A percentile compares a stretch with the other conserved stretches of the same genome.
phyloP scores from a whole-genome alignment of 805 yeast species.

The Myxozyma sirexii region DNA sequence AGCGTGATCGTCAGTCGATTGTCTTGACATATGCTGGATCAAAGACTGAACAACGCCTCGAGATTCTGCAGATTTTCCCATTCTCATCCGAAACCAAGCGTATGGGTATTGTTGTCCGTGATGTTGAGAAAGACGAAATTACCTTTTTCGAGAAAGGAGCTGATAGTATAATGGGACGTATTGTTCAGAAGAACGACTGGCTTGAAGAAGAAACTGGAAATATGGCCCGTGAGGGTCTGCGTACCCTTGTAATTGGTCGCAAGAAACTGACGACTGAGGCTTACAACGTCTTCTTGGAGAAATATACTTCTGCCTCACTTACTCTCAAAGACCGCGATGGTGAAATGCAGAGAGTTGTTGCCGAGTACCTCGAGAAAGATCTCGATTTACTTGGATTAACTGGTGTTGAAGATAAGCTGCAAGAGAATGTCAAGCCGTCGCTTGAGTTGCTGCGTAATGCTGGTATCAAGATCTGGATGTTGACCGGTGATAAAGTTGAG shows the following conservation, averaged over 20 bases:
- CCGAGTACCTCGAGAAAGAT: conserved; percentile 74
- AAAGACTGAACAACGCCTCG: conserved; percentile 43
- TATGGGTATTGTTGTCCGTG: conserved; percentile 87
- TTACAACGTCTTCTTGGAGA: conserved; percentile 64
- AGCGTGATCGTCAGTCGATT: conserved; percentile 79
- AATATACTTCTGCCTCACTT: conserved; percentile 71
- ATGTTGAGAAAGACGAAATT: conserved; percentile 61
- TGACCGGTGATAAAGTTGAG: conserved; percentile 98
- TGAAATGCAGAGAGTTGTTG: conserved; percentile 67
- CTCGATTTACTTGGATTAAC: conserved; percentile 88
- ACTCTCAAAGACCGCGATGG: conserved; percentile 80
- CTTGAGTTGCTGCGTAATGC: conserved; percentile 93
- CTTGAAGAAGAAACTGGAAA: conserved; percentile 95
- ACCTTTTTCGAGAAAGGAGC: conserved; percentile 96
- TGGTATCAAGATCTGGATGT: conserved; percentile 97
- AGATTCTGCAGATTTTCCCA: conserved; percentile 83
- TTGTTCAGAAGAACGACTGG: conserved; percentile 91
- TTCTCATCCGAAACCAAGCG: conserved; percentile 94
- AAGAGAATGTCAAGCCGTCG: conserved; percentile 86
- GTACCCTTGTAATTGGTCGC: conserved; percentile 93
- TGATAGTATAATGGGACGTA: conserved; percentile 85
- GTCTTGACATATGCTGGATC: conserved; percentile 65
- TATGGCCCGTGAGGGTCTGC: conserved; percentile 97
- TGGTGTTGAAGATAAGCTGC: conserved; percentile 96
- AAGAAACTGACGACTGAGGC: conserved; percentile 60